These are phyloP conservation scores for Arthrocladium fulminans DNA, from an alignment of 2,329 filamentous ascomycete genomes.

Conservation along the genomic window DNA sequence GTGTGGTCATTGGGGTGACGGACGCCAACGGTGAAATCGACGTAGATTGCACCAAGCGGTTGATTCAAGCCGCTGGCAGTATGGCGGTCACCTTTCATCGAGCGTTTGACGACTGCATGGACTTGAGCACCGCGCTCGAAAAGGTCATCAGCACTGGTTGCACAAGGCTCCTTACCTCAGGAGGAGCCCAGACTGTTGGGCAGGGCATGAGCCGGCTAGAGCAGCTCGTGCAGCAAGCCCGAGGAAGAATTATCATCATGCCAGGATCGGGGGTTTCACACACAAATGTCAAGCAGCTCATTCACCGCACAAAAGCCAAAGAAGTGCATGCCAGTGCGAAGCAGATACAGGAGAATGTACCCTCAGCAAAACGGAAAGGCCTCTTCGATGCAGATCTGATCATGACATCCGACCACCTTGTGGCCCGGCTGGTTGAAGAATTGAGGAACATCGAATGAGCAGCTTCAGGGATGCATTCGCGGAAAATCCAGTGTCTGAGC, in stretches of 20 bases:
- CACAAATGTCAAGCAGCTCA: slow-evolving; percentile 29
- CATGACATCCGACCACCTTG: neutral
- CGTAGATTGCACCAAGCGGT: slow-evolving; percentile 30
- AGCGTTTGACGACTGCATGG: slow-evolving; percentile 37
- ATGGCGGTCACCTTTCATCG: slow-evolving; percentile 47
- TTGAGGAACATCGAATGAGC: neutral
- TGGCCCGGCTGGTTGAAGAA: neutral
- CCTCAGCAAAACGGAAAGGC: neutral
- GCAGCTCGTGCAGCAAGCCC: slow-evolving; percentile 18
- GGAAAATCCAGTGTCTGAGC: neutral
- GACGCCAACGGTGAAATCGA: slow-evolving; percentile 31
- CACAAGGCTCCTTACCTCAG: slow-evolving; percentile 41
- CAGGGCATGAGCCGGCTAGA: slow-evolving; percentile 29
- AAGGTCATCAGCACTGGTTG: slow-evolving; percentile 39
- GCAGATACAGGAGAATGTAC: neutral
- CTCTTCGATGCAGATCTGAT: neutral
- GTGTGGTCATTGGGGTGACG: slow-evolving; percentile 47
- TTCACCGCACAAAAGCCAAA: neutral
- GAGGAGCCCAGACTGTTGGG: slow-evolving; percentile 30
- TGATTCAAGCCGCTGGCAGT: slow-evolving; percentile 36
- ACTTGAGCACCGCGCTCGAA: slow-evolving; percentile 27
- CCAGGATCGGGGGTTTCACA: slow-evolving; percentile 44
- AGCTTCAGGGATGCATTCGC: too few relatives aligned
- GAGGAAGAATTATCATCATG: slow-evolving; percentile 35
- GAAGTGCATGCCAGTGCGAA: slow-evolving; percentile 4